Base-by-base conservation (phyloP, 1,284 basidiomycete genomes). In the Boletus albobrunnescens region DNA sequence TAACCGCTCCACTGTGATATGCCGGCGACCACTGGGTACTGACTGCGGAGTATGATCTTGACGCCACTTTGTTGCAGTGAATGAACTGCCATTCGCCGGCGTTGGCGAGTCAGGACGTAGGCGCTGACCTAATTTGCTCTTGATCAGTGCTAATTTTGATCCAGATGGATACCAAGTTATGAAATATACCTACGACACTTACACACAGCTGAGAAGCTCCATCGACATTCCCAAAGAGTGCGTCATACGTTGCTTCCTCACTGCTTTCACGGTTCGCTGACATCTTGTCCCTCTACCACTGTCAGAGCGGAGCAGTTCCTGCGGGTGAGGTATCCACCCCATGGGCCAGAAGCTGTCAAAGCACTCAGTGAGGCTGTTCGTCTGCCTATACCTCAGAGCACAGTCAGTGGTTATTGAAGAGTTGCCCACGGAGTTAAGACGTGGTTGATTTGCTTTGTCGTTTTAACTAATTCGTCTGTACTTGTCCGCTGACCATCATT, bases 51-150 rank as follows among this genome's bases (percentile, higher is more conserved):
- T 8, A 19, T 10, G 23, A 40, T 33, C 7, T 31, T 44, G 36
- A 50, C 33, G 23, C 1, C 17, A 12, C 16, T 33, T 2, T 33
- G 10, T 12, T 19, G 19, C 16, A 61, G 56, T 60, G 27, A 26
- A 24, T 1, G 59, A 64, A 32, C 40, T 63, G 14, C 61, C 61
- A 10, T 59, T 65, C 37, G 45, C 61, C 4, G 69, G 63, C 10
- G 64, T 70, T 9, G 73, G 78, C 69, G 48, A 78, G 71, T 54
- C 67, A 59, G 49, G 77, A 72, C 33, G 65, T 73, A 32, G 71
- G 74, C 68, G 43, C 6, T 67, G 70, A 68, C 44, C 47, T 60
- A 56, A 9, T 19, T 27, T 20, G 2, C 7, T 27, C 6, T 30
- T 41, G 30, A 10, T n/a, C 20, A 26, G 36, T 9, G 16, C 51